Evolutionary conservation across 2,329 filamentous ascomycete species (phyloP).

Genomic region (Aspergillus pseudonomiae): DNA sequence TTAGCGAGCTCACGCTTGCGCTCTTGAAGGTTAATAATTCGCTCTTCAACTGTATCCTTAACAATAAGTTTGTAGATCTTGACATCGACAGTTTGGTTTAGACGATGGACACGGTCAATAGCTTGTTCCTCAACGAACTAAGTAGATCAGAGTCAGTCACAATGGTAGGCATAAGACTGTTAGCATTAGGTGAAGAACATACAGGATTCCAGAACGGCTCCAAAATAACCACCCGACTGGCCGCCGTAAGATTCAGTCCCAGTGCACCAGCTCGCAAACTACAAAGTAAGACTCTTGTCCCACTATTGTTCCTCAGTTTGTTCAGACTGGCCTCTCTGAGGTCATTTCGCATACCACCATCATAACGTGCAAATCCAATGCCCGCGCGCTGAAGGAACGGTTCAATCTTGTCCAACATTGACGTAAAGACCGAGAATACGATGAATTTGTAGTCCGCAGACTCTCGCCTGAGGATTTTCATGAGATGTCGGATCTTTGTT

Average conservation of each 20-base stretch:
- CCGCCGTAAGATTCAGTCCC: conserved; percentile 91
- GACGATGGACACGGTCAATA: conserved; percentile 96
- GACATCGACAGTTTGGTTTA: conserved; percentile 94
- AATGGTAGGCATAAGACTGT: conserved; percentile 14
- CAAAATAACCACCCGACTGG: conserved; percentile 88
- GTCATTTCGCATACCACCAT: conserved; percentile 94
- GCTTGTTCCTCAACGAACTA: conserved; percentile 98
- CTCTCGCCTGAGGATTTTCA: conserved; percentile 79
- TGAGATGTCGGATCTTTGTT: conserved; percentile 87
- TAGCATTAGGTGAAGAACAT: conserved; percentile 38
- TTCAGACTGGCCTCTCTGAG: conserved; percentile 83
- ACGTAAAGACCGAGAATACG: conserved; percentile 97
- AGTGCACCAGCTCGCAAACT: conserved; percentile 91
- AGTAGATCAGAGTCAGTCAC: conserved; percentile 17
- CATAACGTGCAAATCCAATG: conserved; percentile 84
- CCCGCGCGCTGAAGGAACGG: conserved; percentile 78
- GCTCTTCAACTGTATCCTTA: conserved; percentile 82
- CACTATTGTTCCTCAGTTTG: conserved; percentile 72
- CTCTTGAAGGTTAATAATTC: conserved; percentile 91
- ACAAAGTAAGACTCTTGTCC: conserved; percentile 83
- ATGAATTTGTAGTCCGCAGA: conserved; percentile 89
- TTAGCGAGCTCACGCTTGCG: conserved; percentile 92
- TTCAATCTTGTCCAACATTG: conserved; percentile 95
- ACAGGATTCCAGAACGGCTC: conserved; percentile 99
- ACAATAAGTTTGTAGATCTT: conserved; percentile 94